Percentiles rank a stretch among this genome's conserved stretches.
phyloP scores from a whole-genome alignment of 345 rosid species.

The Gossypium rotundifolium region DNA sequence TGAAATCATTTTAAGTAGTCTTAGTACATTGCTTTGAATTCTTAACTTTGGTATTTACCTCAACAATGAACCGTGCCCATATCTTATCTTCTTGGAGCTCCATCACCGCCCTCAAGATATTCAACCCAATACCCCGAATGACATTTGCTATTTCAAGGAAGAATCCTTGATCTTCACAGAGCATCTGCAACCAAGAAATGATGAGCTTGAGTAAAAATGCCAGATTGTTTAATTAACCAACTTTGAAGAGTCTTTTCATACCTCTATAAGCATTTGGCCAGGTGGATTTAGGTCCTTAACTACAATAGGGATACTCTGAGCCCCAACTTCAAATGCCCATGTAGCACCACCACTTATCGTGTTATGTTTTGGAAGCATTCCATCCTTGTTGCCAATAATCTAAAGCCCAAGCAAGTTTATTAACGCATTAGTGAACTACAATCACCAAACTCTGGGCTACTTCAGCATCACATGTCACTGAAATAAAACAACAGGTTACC shows the following conservation, averaged over 20 bases:
- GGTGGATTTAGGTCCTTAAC: constrained; percentile 70
- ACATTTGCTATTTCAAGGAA: constrained; percentile 80
- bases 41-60: constrained; percentile 35
- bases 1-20: neutral
- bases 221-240: neutral
- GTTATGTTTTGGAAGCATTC: constrained; percentile 27
- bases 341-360: constrained; percentile 43
- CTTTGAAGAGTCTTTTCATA: constrained; percentile 14
- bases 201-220: neutral
- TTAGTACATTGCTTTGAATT: neutral
- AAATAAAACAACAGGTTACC: constrained; percentile 34
- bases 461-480: neutral
- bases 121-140: constrained; percentile 65
- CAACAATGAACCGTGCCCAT: constrained; percentile 83
- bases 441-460: constrained; percentile 6
- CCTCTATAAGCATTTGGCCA: constrained; percentile 91
- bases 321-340: constrained; percentile 89
- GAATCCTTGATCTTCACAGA: constrained; percentile 66
- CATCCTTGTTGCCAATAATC: constrained; percentile 36
- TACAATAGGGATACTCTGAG: constrained; percentile 58
- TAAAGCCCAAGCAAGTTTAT: constrained; percentile 18
- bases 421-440: constrained; percentile 8
- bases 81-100: constrained; percentile 51
- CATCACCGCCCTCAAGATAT: constrained; percentile 76
- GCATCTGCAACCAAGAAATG: constrained; percentile 46